phyloP scores from a whole-genome alignment of 2,329 filamentous ascomycete species.

The Talaromyces amestolkiae region DNA sequence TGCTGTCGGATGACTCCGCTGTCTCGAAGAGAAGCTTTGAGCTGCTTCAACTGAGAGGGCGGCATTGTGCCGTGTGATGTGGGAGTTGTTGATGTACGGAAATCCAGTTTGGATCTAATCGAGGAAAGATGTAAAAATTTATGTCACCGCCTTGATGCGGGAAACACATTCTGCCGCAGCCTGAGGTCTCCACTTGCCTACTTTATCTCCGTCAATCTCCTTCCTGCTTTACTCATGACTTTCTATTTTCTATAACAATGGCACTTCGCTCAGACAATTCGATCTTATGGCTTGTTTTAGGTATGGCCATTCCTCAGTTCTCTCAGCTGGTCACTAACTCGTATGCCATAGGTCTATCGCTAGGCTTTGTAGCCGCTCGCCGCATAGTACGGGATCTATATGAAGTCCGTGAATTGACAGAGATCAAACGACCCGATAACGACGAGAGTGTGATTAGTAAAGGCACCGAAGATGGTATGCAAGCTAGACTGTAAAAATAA shows the following conservation, averaged over 20 bases:
- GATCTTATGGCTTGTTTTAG: conserved; percentile 17
- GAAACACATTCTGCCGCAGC: conserved; percentile 29
- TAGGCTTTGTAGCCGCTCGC: conserved; percentile 51
- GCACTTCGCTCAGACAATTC: conserved; percentile 15
- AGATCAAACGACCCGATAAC: conserved; percentile 63
- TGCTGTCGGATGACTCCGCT: conserved; percentile 88
- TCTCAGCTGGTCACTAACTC: not conserved
- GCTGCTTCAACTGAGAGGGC: conserved; percentile 91
- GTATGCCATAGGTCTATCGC: conserved; percentile 33
- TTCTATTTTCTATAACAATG: not conserved
- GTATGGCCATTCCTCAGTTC: not conserved
- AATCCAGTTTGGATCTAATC: not conserved
- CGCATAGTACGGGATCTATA: conserved; percentile 55
- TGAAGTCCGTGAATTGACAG: conserved; percentile 46
- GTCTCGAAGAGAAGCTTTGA: conserved; percentile 86
- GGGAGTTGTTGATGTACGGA: conserved; percentile 26
- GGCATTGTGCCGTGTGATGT: conserved; percentile 61
- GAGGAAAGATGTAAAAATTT: conserved; percentile 27
- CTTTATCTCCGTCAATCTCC: conserved; percentile 14
- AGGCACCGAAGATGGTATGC: conserved; percentile 64
- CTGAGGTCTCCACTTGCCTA: not conserved
- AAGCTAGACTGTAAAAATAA: not conserved
- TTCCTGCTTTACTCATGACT: not conserved
- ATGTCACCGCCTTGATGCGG: conserved; percentile 32
- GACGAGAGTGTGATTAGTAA: conserved; percentile 73